Percentiles rank a stretch among this genome's conserved stretches.
phyloP scores from a whole-genome alignment of 108 stramenopile species.

The Cylindrotheca fusiformis region DNA sequence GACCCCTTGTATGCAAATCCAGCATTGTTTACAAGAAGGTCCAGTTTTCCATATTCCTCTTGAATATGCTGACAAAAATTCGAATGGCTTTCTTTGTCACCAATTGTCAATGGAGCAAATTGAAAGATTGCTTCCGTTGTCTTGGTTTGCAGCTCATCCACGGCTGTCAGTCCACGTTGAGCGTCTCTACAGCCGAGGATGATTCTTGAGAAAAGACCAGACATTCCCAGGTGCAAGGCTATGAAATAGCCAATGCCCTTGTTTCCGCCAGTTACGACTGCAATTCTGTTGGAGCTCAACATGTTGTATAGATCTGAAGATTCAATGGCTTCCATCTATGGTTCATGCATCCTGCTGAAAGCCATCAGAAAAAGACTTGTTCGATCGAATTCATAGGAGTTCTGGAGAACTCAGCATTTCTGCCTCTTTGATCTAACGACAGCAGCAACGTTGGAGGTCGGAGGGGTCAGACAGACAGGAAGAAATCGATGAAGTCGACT shows the following conservation, averaged over 20 bases:
- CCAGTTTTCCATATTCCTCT: slow-evolving; percentile 42
- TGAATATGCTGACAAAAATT: slow-evolving; percentile 33
- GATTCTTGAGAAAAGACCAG: slow-evolving; percentile 44
- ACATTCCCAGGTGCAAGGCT: slow-evolving; percentile 46
- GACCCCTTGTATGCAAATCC: slow-evolving; percentile 55
- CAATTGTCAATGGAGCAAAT: slow-evolving; percentile 41
- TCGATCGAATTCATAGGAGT: too few relatives aligned
- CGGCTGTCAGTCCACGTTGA: slow-evolving; percentile 1
- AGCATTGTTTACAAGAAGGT: slow-evolving; percentile 68
- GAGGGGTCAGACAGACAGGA: too few relatives aligned
- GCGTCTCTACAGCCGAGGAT: slow-evolving; percentile 54
- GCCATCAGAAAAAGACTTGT: too few relatives aligned
- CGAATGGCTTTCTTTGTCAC: slow-evolving; percentile 37
- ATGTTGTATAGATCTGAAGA: too few relatives aligned
- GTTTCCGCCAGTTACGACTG: slow-evolving; percentile 46
- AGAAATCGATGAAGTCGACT: too few relatives aligned
- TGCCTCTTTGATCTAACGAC: too few relatives aligned
- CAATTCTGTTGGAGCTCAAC: slow-evolving; percentile 15
- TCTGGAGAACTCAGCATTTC: too few relatives aligned
- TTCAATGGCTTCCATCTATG: too few relatives aligned
- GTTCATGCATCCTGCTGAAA: too few relatives aligned
- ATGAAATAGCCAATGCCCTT: slow-evolving; percentile 64
- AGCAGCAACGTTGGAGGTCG: too few relatives aligned
- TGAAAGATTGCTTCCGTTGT: slow-evolving; percentile 18
- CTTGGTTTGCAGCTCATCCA: slow-evolving; percentile 4